These are phyloP conservation scores for Cladosporium sp. DNA, from an alignment of 2,329 filamentous ascomycete genomes.

Conservation along the genomic window DNA sequence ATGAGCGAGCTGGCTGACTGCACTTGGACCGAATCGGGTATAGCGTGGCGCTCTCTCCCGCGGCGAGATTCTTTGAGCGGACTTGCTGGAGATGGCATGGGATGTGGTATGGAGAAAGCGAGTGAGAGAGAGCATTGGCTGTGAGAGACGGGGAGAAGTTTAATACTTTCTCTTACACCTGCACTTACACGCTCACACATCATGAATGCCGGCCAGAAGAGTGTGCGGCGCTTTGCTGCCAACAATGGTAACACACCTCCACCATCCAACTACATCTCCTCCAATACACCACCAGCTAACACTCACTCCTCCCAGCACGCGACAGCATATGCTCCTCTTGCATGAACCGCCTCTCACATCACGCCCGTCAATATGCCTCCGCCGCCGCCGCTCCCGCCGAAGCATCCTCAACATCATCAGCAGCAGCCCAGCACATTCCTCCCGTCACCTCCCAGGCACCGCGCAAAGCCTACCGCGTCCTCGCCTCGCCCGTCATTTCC, in stretches of 20 bases:
- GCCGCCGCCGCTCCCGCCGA: slow-evolving; percentile 33
- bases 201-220: slow-evolving; percentile 44
- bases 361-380: slow-evolving; percentile 30
- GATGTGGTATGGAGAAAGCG: neutral
- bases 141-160: neutral
- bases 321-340: slow-evolving; percentile 45
- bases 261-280: neutral
- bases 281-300: too few species aligned
- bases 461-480: slow-evolving; percentile 40
- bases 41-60: slow-evolving; percentile 11
- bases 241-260: slow-evolving; percentile 33
- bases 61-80: slow-evolving; percentile 1
- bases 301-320: slow-evolving; percentile 25
- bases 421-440: slow-evolving; percentile 22
- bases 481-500: slow-evolving; percentile 73
- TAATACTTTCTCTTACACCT: neutral
- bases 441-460: slow-evolving; percentile 45
- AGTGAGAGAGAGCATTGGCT: neutral
- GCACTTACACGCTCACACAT: slow-evolving; percentile 16
- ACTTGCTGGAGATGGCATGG: slow-evolving; percentile 4
- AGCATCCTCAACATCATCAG: slow-evolving; percentile 17
- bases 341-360: slow-evolving; percentile 36
- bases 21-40: slow-evolving; percentile 1
- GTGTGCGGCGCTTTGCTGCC: slow-evolving; percentile 39
- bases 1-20: neutral